These are phyloP conservation scores for Raffaelea ambrosiae DNA, from an alignment of 2,329 filamentous ascomycete genomes.

Conservation along the genomic window DNA sequence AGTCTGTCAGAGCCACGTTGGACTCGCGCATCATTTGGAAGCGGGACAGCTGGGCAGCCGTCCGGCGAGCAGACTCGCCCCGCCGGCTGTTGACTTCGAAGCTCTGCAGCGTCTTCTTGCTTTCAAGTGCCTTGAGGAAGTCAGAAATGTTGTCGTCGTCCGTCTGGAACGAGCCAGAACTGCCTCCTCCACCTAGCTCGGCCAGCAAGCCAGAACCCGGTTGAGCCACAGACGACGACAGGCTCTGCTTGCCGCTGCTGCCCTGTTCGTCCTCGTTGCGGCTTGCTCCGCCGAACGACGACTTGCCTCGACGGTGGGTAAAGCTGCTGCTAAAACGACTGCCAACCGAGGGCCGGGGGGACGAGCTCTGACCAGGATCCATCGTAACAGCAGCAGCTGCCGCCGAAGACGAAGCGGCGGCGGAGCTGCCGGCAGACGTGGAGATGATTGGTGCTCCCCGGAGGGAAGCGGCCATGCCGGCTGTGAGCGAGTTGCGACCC, in stretches of 20 bases:
- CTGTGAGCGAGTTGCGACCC: slow-evolving; percentile 63
- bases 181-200: slow-evolving; percentile 49
- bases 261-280: slow-evolving; percentile 63
- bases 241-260: slow-evolving; percentile 73
- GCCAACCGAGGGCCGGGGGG: slow-evolving; percentile 63
- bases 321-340: slow-evolving; percentile 92
- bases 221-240: slow-evolving; percentile 59
- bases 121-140: slow-evolving; percentile 82
- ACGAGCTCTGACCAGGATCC: slow-evolving; percentile 58
- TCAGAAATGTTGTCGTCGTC: slow-evolving; percentile 93
- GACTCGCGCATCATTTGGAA: slow-evolving; percentile 87
- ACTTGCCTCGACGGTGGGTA: slow-evolving; percentile 69
- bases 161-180: slow-evolving; percentile 58
- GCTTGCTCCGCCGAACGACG: slow-evolving; percentile 67
- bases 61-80: slow-evolving; percentile 64
- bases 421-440: slow-evolving; percentile 11
- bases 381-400: slow-evolving; percentile 1
- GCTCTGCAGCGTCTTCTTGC: slow-evolving; percentile 75
- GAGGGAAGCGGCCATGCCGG: slow-evolving; percentile 66
- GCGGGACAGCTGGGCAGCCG: slow-evolving; percentile 70
- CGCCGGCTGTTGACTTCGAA: slow-evolving; percentile 61
- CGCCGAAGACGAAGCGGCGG: too few relatives aligned
- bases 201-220: slow-evolving; percentile 75
- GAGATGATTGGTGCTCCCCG: slow-evolving; percentile 55
- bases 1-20: slow-evolving; percentile 82